Percentiles rank a stretch among this genome's conserved stretches.
These are phyloP conservation scores for Massospora cicadina DNA, from an alignment of 371 early-diverging fungal genomes.

Conservation along the genomic window DNA sequence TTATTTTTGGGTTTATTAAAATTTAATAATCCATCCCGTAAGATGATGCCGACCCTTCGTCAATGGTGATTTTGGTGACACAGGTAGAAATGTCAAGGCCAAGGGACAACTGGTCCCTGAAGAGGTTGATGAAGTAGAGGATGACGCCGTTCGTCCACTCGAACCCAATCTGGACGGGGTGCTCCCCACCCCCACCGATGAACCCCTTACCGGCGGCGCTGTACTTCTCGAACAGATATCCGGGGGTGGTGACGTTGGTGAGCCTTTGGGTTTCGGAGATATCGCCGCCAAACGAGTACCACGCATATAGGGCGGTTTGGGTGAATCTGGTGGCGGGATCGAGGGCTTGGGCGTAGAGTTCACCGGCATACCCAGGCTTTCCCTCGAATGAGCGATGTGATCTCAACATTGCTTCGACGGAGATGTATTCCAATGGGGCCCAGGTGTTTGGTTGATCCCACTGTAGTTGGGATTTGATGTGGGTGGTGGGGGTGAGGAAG, in stretches of 20 bases:
- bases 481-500: slow-evolving; percentile 50
- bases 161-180: slow-evolving; percentile 68
- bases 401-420: slow-evolving; percentile 15
- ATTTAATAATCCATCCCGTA: too few species aligned
- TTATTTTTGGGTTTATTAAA: too few species aligned
- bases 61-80: background rate
- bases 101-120: background rate
- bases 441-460: slow-evolving; percentile 85
- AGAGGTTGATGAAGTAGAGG: background rate
- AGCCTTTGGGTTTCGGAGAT: slow-evolving; percentile 22
- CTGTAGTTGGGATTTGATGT: slow-evolving; percentile 40
- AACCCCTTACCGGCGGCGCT: slow-evolving; percentile 31
- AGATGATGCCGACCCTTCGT: too few species aligned
- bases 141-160: slow-evolving; percentile 84
- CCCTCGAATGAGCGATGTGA: background rate
- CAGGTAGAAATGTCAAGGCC: background rate
- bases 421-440: slow-evolving; percentile 35
- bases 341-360: slow-evolving; percentile 17
- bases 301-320: slow-evolving; percentile 42
- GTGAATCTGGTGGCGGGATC: slow-evolving; percentile 41
- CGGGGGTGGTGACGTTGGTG: slow-evolving; percentile 17
- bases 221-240: slow-evolving; percentile 71
- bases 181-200: slow-evolving; percentile 67
- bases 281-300: slow-evolving; percentile 46
- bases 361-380: background rate